phyloP scores from a whole-genome alignment of 148 eudicot species.

The Amaranthus hypochondriacus region DNA sequence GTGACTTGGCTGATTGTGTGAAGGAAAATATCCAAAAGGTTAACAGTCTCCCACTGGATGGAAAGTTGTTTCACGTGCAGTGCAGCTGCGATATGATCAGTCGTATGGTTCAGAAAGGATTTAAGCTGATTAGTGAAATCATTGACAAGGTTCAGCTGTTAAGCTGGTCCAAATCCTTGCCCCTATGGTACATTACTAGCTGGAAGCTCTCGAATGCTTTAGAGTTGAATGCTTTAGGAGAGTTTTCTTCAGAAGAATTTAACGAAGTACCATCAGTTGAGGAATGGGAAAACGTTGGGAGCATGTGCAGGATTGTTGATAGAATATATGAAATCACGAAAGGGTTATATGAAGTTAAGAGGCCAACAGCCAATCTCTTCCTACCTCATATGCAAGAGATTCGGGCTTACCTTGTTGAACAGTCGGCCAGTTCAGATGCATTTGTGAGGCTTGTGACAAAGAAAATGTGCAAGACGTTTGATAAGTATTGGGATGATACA shows the following conservation, averaged over 20 bases:
- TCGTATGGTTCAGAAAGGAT: conserved; percentile 17
- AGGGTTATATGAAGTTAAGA: conserved; percentile 15
- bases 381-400: conserved; percentile 25
- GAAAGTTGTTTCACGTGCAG: conserved; percentile 18
- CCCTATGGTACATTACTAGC: conserved; percentile 26
- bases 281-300: conserved; percentile 26
- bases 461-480: conserved; percentile 23
- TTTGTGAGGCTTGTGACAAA: conserved; percentile 16
- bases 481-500: conserved; percentile 22
- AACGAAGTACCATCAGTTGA: conserved; percentile 27
- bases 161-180: conserved; percentile 17
- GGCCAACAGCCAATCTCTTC: conserved; percentile 23
- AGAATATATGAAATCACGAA: conserved; percentile 9
- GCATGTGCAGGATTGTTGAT: conserved; percentile 19
- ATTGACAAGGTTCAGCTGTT: conserved; percentile 13
- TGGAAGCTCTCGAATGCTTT: conserved; percentile 6
- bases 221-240: conserved; percentile 24
- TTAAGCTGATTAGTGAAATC: conserved; percentile 5
- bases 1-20: no score
- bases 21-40: no score
- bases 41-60: conserved; percentile 12
- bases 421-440: conserved; percentile 13
- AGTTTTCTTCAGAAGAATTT: conserved; percentile 10
- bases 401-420: conserved; percentile 9
- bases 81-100: conserved; percentile 16